These are phyloP conservation scores for Stephania yunnanensis DNA, from an alignment of 164 flowering plant genomes.

Conservation along the genomic window DNA sequence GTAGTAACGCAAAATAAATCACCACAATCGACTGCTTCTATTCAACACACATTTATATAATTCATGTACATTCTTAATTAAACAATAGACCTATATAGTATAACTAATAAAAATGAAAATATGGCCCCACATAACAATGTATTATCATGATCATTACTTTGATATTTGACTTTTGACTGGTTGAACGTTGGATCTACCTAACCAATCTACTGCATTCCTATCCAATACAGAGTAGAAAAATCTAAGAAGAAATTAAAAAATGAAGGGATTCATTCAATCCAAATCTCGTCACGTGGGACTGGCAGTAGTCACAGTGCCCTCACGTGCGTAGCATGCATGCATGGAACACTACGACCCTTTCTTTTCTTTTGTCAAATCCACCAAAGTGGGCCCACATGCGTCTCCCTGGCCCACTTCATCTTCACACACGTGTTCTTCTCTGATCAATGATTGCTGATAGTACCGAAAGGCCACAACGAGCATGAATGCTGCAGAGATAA, in stretches of 20 bases:
- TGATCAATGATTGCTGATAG: constrained; percentile 42
- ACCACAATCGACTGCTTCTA: neutral
- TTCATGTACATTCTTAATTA: no score
- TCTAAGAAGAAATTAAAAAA: neutral
- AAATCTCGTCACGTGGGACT: neutral
- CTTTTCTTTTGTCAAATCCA: neutral
- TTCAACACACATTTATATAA: no score
- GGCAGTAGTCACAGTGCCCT: neutral
- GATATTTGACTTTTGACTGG: neutral
- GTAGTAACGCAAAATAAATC: neutral
- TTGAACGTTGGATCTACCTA: neutral
- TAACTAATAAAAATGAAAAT: neutral
- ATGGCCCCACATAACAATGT: neutral
- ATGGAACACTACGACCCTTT: neutral
- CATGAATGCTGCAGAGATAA: constrained; percentile 54
- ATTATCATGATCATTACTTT: neutral
- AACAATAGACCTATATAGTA: neutral
- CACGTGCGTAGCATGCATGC: neutral
- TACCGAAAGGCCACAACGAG: constrained; percentile 57
- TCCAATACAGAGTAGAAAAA: neutral
- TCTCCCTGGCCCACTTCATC: constrained; percentile 17
- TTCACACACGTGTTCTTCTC: constrained; percentile 28
- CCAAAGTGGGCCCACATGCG: neutral
- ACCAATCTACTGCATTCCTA: neutral
- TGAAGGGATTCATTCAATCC: neutral